These are phyloP conservation scores for Cladosporium sp. DNA, from an alignment of 2,329 filamentous ascomycete genomes.

Conservation along the genomic window DNA sequence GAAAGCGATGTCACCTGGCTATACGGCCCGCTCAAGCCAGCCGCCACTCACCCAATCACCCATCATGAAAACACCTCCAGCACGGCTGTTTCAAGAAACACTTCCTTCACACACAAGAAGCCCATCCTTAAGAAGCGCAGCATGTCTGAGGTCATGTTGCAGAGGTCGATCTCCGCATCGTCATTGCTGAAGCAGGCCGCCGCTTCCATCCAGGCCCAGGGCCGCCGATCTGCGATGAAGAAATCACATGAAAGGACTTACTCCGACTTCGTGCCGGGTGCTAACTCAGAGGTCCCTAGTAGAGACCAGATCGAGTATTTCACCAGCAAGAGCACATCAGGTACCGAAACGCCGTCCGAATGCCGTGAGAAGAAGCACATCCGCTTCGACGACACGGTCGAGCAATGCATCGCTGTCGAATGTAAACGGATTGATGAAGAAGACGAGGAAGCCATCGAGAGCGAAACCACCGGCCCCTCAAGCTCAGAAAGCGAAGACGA, in stretches of 20 bases:
- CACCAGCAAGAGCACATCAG: slow-evolving; percentile 58
- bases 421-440: slow-evolving; percentile 72
- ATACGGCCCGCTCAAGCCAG: slow-evolving; percentile 83
- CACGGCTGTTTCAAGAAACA: slow-evolving; percentile 53
- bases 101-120: slow-evolving; percentile 72
- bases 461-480: slow-evolving; percentile 25
- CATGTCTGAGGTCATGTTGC: slow-evolving; percentile 92
- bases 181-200: slow-evolving; percentile 86
- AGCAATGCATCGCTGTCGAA: slow-evolving; percentile 92
- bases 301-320: slow-evolving; percentile 59
- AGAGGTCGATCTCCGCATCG: slow-evolving; percentile 78
- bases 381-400: slow-evolving; percentile 92
- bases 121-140: slow-evolving; percentile 94
- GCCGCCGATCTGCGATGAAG: slow-evolving; percentile 60
- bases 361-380: slow-evolving; percentile 71
- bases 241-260: slow-evolving; percentile 64
- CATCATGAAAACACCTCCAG: slow-evolving; percentile 44
- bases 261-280: slow-evolving; percentile 63
- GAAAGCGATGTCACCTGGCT: slow-evolving; percentile 97
- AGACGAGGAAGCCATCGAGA: slow-evolving; percentile 31
- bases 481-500: slow-evolving; percentile 55
- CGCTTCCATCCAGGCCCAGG: slow-evolving; percentile 78
- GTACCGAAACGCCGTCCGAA: slow-evolving; percentile 56
- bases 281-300: slow-evolving; percentile 53
- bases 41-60: slow-evolving; percentile 49